Evolutionary conservation across 208 protist genomes (phyloP).

Genomic region (Leishmania martiniquensis): DNA sequence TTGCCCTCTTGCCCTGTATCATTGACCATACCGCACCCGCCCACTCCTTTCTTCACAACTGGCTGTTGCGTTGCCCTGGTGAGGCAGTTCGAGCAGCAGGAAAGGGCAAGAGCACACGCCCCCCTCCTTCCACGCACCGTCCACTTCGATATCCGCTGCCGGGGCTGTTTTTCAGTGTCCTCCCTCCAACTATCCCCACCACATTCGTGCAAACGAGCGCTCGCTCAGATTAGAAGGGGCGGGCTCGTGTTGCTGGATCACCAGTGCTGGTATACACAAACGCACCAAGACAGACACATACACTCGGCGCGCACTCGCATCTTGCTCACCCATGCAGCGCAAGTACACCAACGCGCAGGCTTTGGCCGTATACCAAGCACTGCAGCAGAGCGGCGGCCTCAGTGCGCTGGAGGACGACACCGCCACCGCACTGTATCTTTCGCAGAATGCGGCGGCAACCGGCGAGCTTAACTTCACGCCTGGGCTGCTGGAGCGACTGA

Average conservation of each 20-base stretch:
- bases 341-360: conserved; percentile 37
- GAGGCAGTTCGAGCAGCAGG: not conserved
- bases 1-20: not conserved
- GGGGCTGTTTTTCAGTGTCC: not conserved
- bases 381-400: conserved; percentile 29
- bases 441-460: conserved; percentile 19
- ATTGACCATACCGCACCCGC: not conserved
- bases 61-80: conserved; percentile 10
- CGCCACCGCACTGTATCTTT: conserved; percentile 27
- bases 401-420: conserved; percentile 32
- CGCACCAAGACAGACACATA: conserved; percentile 9
- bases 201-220: too few relatives aligned
- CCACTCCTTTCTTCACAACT: not conserved
- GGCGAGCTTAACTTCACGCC: conserved; percentile 28
- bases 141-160: not conserved
- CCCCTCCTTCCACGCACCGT: not conserved
- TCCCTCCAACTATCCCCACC: not conserved
- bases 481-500: conserved; percentile 26
- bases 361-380: conserved; percentile 33
- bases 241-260: too few relatives aligned
- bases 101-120: not conserved
- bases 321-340: conserved; percentile 17
- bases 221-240: too few relatives aligned
- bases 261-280: not conserved
- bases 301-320: not conserved